A percentile compares a stretch with the other conserved stretches of the same genome.
Evolutionary conservation across 768 basidiomycete genomes (phyloP).

Genomic region (Xerocomellus intermedius): DNA sequence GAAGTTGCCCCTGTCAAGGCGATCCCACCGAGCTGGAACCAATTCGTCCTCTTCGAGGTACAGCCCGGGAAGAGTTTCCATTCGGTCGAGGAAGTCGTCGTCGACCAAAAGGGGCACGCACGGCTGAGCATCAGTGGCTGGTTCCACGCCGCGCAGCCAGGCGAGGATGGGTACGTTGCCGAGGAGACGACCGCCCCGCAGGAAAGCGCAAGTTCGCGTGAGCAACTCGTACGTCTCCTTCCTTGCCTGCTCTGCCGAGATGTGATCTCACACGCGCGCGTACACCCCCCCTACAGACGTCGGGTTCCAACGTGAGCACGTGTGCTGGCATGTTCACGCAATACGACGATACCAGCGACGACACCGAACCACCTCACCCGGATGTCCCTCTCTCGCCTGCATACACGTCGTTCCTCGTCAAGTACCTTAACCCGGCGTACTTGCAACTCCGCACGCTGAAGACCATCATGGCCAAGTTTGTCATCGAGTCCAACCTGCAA

Average conservation of each 20-base stretch:
- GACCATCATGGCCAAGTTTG: constrained; percentile 76
- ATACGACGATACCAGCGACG: constrained; percentile 41
- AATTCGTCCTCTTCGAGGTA: constrained; percentile 87
- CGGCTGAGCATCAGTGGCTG: constrained; percentile 92
- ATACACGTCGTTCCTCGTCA: constrained; percentile 70
- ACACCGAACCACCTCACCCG: constrained; percentile 47
- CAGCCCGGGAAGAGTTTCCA: constrained; percentile 96
- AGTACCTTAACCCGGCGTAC: constrained; percentile 89
- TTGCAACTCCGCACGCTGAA: constrained; percentile 79
- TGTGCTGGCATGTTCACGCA: constrained; percentile 45
- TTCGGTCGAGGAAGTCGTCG: constrained; percentile 95
- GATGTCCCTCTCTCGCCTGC: constrained; percentile 53
- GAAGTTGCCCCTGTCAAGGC: constrained; percentile 59
- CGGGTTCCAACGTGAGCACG: constrained; percentile 46
- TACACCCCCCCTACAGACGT: constrained; percentile 42
- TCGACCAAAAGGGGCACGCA: constrained; percentile 65
- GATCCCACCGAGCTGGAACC: constrained; percentile 84
- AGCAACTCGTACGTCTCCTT: constrained; percentile 77
- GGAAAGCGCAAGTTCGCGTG: constrained; percentile 86
- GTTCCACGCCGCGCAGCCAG: constrained; percentile 92
- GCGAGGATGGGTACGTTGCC: constrained; percentile 80
- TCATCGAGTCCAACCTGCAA: constrained; percentile 83
- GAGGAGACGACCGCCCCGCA: constrained; percentile 43
- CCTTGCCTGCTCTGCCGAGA: not conserved
- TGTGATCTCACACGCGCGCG: constrained; percentile 3